Conservation (phyloP, 805 yeast genomes). For the Saturnispora sekii region DNA sequence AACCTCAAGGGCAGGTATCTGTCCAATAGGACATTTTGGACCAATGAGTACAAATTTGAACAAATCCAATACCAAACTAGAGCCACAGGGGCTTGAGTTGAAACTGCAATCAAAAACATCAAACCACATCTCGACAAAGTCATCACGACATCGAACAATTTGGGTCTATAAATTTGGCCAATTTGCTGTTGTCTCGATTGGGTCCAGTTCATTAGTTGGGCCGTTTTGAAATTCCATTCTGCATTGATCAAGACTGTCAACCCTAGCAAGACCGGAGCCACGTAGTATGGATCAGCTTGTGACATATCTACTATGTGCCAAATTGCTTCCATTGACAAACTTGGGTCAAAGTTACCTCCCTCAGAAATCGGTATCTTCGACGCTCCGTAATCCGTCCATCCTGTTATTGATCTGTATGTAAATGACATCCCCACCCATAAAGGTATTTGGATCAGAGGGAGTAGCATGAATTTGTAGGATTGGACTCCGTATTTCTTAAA, state of each 20-base stretch:
- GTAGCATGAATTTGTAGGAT: slow-evolving; percentile 65
- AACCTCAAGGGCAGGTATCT: slow-evolving; percentile 48
- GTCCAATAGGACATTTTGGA: slow-evolving; percentile 69
- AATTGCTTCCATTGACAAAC: slow-evolving; percentile 44
- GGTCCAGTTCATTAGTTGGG: slow-evolving; percentile 38
- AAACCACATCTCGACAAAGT: slow-evolving; percentile 67
- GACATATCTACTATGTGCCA: slow-evolving; percentile 55
- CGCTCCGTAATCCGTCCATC: slow-evolving; percentile 39
- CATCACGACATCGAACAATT: slow-evolving; percentile 53
- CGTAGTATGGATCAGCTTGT: slow-evolving; percentile 47
- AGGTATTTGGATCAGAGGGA: slow-evolving; percentile 81
- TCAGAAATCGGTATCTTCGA: slow-evolving; percentile 12
- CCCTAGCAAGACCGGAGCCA: slow-evolving; percentile 67
- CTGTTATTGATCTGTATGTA: slow-evolving; percentile 67
- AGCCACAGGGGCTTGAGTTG: slow-evolving; percentile 81
- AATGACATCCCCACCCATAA: slow-evolving; percentile 74
- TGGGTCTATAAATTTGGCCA: slow-evolving; percentile 31
- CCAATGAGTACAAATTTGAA: slow-evolving; percentile 66
- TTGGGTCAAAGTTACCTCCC: slow-evolving; percentile 35
- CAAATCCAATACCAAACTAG: slow-evolving; percentile 84
- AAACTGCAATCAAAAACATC: slow-evolving; percentile 70
- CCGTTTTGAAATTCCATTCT: slow-evolving; percentile 71
- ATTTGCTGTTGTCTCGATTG: slow-evolving; percentile 21
- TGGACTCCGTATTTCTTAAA: slow-evolving; percentile 62
- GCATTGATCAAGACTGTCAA: slow-evolving; percentile 62